Percentiles rank a stretch among this genome's conserved stretches.
phyloP scores from a whole-genome alignment of 768 basidiomycete species.

The Hypholoma sublateritium region DNA sequence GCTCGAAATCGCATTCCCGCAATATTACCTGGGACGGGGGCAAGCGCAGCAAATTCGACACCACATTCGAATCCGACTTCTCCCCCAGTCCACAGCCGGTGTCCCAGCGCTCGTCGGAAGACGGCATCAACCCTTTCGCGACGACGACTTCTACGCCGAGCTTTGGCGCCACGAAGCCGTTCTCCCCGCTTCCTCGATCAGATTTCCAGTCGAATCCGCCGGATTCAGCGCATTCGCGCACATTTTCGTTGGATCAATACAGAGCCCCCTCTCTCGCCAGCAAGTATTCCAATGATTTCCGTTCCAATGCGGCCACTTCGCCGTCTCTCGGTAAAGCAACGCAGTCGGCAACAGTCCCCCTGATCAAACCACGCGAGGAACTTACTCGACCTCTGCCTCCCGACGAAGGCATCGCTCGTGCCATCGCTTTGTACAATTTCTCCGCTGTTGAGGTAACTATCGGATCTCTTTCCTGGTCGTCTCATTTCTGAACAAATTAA shows the following conservation, averaged over 20 bases:
- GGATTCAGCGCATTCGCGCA: background rate
- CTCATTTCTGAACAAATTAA: slow-evolving; percentile 5
- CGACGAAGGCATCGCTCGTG: slow-evolving; percentile 65
- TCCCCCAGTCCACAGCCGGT: slow-evolving; percentile 14
- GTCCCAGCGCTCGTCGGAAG: slow-evolving; percentile 13
- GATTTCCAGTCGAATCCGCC: background rate
- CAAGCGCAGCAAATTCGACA: slow-evolving; percentile 32
- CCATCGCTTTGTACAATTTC: slow-evolving; percentile 75
- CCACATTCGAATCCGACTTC: slow-evolving; percentile 47
- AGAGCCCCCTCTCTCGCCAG: background rate
- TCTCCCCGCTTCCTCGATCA: background rate
- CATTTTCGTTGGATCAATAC: slow-evolving; percentile 1
- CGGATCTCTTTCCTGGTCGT: background rate
- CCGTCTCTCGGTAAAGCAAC: background rate
- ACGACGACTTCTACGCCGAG: background rate
- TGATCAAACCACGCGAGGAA: slow-evolving; percentile 49
- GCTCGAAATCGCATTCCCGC: slow-evolving; percentile 20
- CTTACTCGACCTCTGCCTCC: slow-evolving; percentile 46
- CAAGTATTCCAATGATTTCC: background rate
- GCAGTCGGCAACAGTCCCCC: slow-evolving; percentile 11
- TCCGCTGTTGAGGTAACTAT: slow-evolving; percentile 63
- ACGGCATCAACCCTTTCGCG: background rate
- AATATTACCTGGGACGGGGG: slow-evolving; percentile 32
- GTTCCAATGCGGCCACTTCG: background rate
- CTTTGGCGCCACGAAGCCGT: background rate